Evolutionary conservation across 2,329 filamentous ascomycete species (phyloP), one percentile per base, ranked within the genome.

Genomic region (Fusarium multiceps): DNA sequence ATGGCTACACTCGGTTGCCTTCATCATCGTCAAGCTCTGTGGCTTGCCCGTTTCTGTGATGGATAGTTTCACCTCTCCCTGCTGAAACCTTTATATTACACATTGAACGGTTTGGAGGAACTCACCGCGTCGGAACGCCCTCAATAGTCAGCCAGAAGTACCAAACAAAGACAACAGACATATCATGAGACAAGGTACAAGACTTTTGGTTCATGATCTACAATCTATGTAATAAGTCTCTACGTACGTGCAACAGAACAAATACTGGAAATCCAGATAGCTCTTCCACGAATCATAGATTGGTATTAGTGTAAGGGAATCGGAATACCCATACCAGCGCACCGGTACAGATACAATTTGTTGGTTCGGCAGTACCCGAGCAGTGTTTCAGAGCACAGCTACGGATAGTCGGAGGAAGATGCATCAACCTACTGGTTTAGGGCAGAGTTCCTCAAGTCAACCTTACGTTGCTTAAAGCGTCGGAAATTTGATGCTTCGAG

Each of bases 341-440:
- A 42, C 49, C 34, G 49, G 49, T 41, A 51, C 49, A 51, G 34
- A 51, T 51, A 27, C 10, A 28, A 42, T n/a, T 41, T 51, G 34
- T 41, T 41, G 34, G 32, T 28, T 51, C 49, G 49, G 49, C 34
- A 41, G 18, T 7, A 51, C 32, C 34, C 34, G 49, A 51, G 16
- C 23, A 42, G 49, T 41, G 48, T 37, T 50, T 50, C 48, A 25
- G 16, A 25, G 48, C 18, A 51, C 20, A 9, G 37, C 18, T 21
- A 16, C n/a, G 8, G n/a, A 11, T 7, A 16, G 16, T 23, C 10
- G 12, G 21, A 25, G 12, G 13, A 51, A 32, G 32, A 25, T 18
- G 7, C 23, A 20, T 16, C 37, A 8, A 40, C 18, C 25, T 27
- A 14, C 11, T 40, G 13, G 4, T 40, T 27, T 16, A 18, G n/a